phyloP scores from a whole-genome alignment of 2,329 filamentous ascomycete genomes.

The Shiraia sp. region DNA sequence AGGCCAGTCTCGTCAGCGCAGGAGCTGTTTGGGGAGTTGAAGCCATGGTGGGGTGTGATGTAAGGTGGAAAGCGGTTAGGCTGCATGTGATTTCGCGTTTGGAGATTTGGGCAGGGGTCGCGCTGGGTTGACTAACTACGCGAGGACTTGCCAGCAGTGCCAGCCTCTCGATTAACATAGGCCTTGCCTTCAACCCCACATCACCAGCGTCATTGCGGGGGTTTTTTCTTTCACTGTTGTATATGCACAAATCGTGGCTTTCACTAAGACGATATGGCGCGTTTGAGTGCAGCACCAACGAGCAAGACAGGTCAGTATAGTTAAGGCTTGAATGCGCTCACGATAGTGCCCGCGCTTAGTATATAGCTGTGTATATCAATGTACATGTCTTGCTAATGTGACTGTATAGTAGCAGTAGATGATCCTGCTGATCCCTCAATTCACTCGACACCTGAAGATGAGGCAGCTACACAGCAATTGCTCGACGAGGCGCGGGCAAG shows the following conservation, averaged over 20 bases:
- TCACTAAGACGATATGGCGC: no score
- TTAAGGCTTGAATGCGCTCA: background rate
- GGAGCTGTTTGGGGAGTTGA: slow-evolving; percentile 17
- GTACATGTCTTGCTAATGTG: no score
- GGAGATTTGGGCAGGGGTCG: slow-evolving; percentile 1
- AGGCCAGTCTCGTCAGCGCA: slow-evolving; percentile 27
- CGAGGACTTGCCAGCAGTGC: background rate
- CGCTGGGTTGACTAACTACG: background rate
- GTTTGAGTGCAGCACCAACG: no score
- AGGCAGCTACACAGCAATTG: slow-evolving; percentile 29
- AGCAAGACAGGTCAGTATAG: background rate
- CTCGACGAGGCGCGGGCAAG: slow-evolving; percentile 20
- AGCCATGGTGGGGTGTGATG: slow-evolving; percentile 23
- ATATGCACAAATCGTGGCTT: no score
- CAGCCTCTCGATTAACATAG: slow-evolving; percentile 5
- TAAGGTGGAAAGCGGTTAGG: slow-evolving; percentile 3
- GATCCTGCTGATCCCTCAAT: no score
- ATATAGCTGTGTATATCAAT: no score
- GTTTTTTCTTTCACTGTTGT: no score
- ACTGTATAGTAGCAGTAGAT: no score
- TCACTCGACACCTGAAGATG: slow-evolving; percentile 5
- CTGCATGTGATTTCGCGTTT: slow-evolving; percentile 28
- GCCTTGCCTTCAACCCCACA: no score
- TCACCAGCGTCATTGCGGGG: background rate
- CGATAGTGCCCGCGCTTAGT: background rate